Conservation (phyloP, 768 basidiomycete species). For the Collybia nuda region DNA sequence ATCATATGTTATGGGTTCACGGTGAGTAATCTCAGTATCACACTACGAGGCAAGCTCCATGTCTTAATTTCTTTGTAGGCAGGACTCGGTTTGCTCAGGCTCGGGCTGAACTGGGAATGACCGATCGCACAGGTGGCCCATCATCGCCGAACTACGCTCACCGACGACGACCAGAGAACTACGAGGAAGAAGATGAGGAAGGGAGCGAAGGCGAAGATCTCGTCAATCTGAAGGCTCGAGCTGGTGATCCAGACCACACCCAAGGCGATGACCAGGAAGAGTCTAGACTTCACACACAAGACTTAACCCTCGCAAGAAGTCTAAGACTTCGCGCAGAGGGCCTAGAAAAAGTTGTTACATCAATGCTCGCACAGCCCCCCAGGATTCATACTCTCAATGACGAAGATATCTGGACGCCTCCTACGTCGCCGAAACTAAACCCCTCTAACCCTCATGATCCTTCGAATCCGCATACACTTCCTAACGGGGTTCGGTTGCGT, state of each 20-base stretch:
- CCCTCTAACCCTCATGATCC: slow-evolving; percentile 25
- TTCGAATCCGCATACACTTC: slow-evolving; percentile 60
- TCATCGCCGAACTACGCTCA: slow-evolving; percentile 59
- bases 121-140: slow-evolving; percentile 73
- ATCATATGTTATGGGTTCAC: slow-evolving; percentile 87
- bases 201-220: slow-evolving; percentile 65
- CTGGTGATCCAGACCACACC: slow-evolving; percentile 40
- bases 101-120: slow-evolving; percentile 84
- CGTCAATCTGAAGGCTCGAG: slow-evolving; percentile 49
- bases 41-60: background rate
- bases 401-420: slow-evolving; percentile 52
- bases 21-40: slow-evolving; percentile 25
- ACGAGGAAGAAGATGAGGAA: slow-evolving; percentile 71
- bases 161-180: slow-evolving; percentile 71
- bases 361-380: slow-evolving; percentile 82
- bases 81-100: slow-evolving; percentile 82
- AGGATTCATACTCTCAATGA: slow-evolving; percentile 56
- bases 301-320: slow-evolving; percentile 59
- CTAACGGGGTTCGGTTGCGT: slow-evolving; percentile 79
- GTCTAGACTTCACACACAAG: slow-evolving; percentile 52
- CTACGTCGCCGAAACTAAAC: slow-evolving; percentile 47
- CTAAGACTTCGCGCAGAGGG: slow-evolving; percentile 77
- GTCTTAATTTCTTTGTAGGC: slow-evolving; percentile 26
- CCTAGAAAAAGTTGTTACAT: slow-evolving; percentile 77
- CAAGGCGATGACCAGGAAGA: slow-evolving; percentile 57